These are phyloP conservation scores for Talaromyces wortmannii DNA, from an alignment of 495 filamentous ascomycete species.

Conservation along the genomic window DNA sequence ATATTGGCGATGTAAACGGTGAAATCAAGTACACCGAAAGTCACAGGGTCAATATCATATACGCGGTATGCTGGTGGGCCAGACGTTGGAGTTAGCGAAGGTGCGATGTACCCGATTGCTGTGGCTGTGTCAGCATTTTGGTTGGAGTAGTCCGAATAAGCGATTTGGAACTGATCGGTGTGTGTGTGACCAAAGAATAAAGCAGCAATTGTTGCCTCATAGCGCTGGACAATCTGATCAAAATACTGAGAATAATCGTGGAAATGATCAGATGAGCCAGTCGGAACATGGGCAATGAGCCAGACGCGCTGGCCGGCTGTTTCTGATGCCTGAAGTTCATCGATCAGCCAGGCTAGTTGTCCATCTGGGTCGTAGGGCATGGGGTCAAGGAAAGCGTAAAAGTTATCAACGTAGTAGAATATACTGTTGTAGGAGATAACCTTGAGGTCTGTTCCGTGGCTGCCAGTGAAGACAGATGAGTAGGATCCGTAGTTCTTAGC, in stretches of 20 bases:
- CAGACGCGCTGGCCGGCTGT: slow-evolving; percentile 42
- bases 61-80: slow-evolving; percentile 48
- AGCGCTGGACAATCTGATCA: slow-evolving; percentile 48
- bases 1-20: slow-evolving; percentile 48
- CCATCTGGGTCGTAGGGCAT: slow-evolving; percentile 42
- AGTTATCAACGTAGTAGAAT: slow-evolving; percentile 51
- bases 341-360: slow-evolving; percentile 43
- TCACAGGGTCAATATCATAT: slow-evolving; percentile 51
- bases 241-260: slow-evolving; percentile 46
- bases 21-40: slow-evolving; percentile 43
- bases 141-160: slow-evolving; percentile 38
- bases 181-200: slow-evolving; percentile 54
- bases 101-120: slow-evolving; percentile 41
- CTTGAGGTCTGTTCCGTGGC: slow-evolving; percentile 24
- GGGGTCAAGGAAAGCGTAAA: slow-evolving; percentile 41
- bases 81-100: slow-evolving; percentile 45
- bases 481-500: slow-evolving; percentile 40
- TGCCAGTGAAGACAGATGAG: slow-evolving; percentile 30
- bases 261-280: slow-evolving; percentile 38
- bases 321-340: slow-evolving; percentile 44
- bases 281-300: slow-evolving; percentile 47
- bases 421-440: slow-evolving; percentile 56
- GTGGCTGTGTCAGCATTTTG: slow-evolving; percentile 30
- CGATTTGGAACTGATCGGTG: slow-evolving; percentile 46
- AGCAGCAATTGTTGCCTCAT: slow-evolving; percentile 45